Evolutionary conservation across 2,329 filamentous ascomycete genomes (phyloP), one percentile per base, ranked within the genome.

Genomic region (Beauveria rudraprayagi): DNA sequence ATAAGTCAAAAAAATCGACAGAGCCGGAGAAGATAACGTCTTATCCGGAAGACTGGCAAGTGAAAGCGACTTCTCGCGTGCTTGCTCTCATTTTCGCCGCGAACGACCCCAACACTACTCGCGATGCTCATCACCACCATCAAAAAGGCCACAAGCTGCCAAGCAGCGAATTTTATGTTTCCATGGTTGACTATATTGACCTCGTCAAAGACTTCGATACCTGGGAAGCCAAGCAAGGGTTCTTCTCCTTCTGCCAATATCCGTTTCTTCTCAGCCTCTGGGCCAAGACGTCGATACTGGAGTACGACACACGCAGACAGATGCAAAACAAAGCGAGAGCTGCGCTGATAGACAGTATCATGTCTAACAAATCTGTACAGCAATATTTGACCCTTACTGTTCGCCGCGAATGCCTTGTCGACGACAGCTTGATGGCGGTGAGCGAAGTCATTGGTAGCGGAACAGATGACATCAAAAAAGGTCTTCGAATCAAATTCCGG

Each of bases 261-360:
- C 91, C 92, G 0, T 95, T 96, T 68, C 87, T 96, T 66, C 79
- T 97, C 46, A 96, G 91, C 64, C 92, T 97, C 65, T 92, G 91
- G 78, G 89, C 92, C 30, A 97, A 97, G 73, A 96, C 94, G 62
- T 88, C 88, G 65, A 93, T 96, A 52, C 79, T 96, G 67, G 91
- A 96, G 69, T 84, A 95, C 68, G 92, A 97, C 72, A 90, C 91
- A 8, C 85, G 87, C 64, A 84, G 92, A 8, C 91, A 96, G 72
- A 96, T 96, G 92, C 87, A 91, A 69, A 86, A 85, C 65, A 93
- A 91, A 71, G 92, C 92, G 10, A 83, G 92, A 55, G 90, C 96
- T 70, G 91, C 92, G 2, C 96, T 96, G 72, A 95, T 96, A 69
- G 88, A 92, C 71, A 93, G 89, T 70, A 92, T 97, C 66, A 81